Base-by-base conservation (phyloP, 2,329 filamentous ascomycete species). In the Exophiala xenobiotica region DNA sequence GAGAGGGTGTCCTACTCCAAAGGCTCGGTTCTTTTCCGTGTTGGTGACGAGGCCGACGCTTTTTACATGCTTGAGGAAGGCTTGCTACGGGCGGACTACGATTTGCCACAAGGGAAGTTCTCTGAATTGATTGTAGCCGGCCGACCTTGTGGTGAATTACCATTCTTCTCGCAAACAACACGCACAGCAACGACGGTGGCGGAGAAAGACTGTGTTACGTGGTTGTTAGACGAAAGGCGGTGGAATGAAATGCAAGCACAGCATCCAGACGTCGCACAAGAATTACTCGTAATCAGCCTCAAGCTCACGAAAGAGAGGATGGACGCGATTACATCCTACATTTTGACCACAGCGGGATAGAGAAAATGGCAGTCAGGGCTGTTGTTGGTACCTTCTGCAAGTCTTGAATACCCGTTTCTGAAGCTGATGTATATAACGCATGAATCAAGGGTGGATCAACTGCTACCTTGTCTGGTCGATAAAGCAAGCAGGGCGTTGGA, bases 221-320 rank as follows among this genome's bases (percentile, higher is more conserved):
- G 93, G 93, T 71, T 86, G 56, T 79, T 99, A 73, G 85, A 86
- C 51, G 73, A 75, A 9, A 80, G 84, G 39, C 78, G 78, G 46
- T 99, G 91, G 88, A 75, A 77, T 46, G 78, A 75, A 63, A 67
- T 97, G 56, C 88, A 95, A 68, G 75, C 75, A 53, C 77, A 85
- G 49, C 80, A 95, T 61, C 80, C 83, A 0, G 88, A 90, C 33
- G 83, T 96, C 51, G 90, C 90, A 41, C 80, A 82, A 63, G 93
- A 99, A 71, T 66, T 99, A 64, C 70, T 99, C 67, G 85, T 84
- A 63, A 84, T 97, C 44, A 88, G 87, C n/a, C 69, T 99, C 66
- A 96, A 96, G 76, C 71, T 99, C 67, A 97, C 92, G 35, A 95
- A 87, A 50, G 93, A 99, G 78, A 79, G 93, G 61, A 95, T 97